Conservation (phyloP, 352 stramenopile genomes). For the Phytophthora pinifolia region DNA sequence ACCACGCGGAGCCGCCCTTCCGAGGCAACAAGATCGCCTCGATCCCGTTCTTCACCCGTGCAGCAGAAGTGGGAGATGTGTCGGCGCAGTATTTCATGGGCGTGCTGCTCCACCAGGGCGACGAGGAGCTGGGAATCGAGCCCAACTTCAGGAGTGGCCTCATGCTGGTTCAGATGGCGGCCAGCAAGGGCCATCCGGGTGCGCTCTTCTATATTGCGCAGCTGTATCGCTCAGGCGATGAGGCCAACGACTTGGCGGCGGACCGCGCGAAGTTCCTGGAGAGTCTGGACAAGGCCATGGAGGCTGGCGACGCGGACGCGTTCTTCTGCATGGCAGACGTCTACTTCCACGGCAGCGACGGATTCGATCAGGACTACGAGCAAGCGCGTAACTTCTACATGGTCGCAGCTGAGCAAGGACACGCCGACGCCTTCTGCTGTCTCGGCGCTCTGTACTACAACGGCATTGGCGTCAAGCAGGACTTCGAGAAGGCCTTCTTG, state of each 20-base stretch:
- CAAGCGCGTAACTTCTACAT: conserved; percentile 73
- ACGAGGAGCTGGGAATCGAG: conserved; percentile 68
- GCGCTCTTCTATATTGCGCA: conserved; percentile 84
- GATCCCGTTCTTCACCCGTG: conserved; percentile 78
- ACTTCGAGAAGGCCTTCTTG: conserved; percentile 81
- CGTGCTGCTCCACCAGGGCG: conserved; percentile 73
- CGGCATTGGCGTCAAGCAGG: conserved; percentile 58
- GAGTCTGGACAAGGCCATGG: conserved; percentile 65
- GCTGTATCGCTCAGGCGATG: conserved; percentile 85
- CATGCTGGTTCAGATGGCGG: conserved; percentile 80
- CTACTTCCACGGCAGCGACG: conserved; percentile 82
- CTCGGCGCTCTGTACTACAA: conserved; percentile 84
- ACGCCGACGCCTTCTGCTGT: conserved; percentile 75
- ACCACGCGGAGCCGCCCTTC: conserved; percentile 72
- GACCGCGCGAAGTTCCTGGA: conserved; percentile 61
- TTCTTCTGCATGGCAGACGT: conserved; percentile 88
- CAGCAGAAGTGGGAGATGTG: conserved; percentile 71
- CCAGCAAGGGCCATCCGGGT: conserved; percentile 63
- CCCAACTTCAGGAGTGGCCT: conserved; percentile 60
- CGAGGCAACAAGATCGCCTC: conserved; percentile 51
- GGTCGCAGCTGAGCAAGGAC: conserved; percentile 60
- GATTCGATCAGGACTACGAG: conserved; percentile 70
- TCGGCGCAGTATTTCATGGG: conserved; percentile 89
- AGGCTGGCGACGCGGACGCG: conserved; percentile 64
- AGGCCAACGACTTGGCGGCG: conserved; percentile 40